Conservation (phyloP, 306 rosid genomes). For the Boehmeria nivea region DNA sequence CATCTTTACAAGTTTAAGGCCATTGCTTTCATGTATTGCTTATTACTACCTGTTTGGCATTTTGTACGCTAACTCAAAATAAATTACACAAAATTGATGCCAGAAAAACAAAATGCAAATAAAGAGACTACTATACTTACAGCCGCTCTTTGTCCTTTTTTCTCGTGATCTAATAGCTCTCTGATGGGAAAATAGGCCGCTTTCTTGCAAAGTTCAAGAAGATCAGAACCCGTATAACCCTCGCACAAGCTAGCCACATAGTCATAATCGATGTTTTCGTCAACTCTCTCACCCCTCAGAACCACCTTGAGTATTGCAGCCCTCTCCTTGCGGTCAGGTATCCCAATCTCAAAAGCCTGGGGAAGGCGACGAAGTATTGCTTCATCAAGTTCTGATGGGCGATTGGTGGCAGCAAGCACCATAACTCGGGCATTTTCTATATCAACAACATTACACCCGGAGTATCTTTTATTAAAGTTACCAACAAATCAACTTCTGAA, state of each 20-base stretch:
- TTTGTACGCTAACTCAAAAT: no score
- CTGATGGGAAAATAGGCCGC: constrained; percentile 92
- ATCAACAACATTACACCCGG: constrained; percentile 11
- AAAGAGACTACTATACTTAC: constrained; percentile 47
- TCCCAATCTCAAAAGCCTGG: constrained; percentile 92
- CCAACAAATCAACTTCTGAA: no score
- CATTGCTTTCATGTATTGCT: no score
- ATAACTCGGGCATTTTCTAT: constrained; percentile 86
- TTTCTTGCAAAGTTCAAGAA: constrained; percentile 93
- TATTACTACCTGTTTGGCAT: no score
- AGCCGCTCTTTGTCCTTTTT: constrained; percentile 50
- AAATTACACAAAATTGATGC: not conserved
- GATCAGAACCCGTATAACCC: constrained; percentile 92
- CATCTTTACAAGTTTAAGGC: no score
- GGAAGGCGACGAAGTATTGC: constrained; percentile 99
- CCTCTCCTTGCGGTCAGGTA: constrained; percentile 72
- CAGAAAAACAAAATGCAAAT: constrained; percentile 5
- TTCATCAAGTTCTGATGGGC: constrained; percentile 98
- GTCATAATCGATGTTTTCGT: constrained; percentile 49
- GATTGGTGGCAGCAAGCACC: constrained; percentile 99
- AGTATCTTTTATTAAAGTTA: constrained; percentile 12
- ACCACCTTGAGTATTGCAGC: constrained; percentile 76
- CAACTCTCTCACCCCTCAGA: constrained; percentile 70
- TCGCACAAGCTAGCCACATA: constrained; percentile 58
- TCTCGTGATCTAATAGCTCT: constrained; percentile 73